These are phyloP conservation scores for Ustilago hordei DNA, from an alignment of 1,284 basidiomycete genomes.

Conservation along the genomic window DNA sequence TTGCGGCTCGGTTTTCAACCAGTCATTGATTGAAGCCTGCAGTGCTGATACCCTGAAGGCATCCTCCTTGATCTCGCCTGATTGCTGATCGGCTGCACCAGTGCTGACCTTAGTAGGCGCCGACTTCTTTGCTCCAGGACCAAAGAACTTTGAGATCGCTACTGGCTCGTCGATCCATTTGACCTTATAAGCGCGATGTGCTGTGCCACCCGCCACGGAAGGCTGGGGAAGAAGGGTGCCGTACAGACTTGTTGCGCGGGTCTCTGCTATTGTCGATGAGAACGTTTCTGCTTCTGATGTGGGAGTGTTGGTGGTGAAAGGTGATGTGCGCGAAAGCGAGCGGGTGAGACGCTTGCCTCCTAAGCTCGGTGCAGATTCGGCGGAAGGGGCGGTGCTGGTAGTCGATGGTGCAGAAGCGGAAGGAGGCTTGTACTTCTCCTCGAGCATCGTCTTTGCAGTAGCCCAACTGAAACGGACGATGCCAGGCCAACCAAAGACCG, in stretches of 20 bases:
- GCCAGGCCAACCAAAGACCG: constrained; percentile 91
- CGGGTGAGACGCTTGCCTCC: constrained; percentile 25
- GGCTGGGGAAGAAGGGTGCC: constrained; percentile 34
- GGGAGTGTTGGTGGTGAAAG: constrained; percentile 1
- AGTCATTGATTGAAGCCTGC: constrained; percentile 33
- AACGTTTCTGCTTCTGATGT: neutral
- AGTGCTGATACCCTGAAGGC: constrained; percentile 11
- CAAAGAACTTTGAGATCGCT: constrained; percentile 54
- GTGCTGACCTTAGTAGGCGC: neutral
- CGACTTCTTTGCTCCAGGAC: constrained; percentile 22
- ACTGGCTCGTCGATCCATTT: constrained; percentile 58
- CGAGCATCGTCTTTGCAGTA: constrained; percentile 86
- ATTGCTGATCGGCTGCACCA: neutral
- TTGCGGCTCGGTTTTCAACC: constrained; percentile 25
- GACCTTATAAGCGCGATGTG: constrained; percentile 40
- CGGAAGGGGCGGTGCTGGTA: neutral
- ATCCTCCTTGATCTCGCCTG: neutral
- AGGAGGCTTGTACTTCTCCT: constrained; percentile 72
- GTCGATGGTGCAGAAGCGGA: constrained; percentile 6
- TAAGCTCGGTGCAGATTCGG: neutral
- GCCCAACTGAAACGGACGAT: constrained; percentile 95
- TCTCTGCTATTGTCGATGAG: neutral
- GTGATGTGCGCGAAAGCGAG: constrained; percentile 26
- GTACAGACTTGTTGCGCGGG: constrained; percentile 26
- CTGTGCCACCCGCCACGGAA: constrained; percentile 10